Evolutionary conservation across 2,329 filamentous ascomycete species (phyloP).

Genomic region (Botrytis deweyae): DNA sequence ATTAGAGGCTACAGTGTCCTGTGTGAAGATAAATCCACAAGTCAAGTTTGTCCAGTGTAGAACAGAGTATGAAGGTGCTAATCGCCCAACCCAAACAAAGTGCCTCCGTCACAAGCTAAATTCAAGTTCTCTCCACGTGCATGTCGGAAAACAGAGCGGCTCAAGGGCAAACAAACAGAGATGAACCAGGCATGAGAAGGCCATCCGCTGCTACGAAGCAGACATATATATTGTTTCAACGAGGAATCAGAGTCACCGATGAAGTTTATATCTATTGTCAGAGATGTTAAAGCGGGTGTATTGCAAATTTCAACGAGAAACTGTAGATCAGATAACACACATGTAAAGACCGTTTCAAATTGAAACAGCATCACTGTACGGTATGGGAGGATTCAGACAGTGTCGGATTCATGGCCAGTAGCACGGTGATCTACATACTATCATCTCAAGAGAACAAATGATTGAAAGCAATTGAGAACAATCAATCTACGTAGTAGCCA

Average conservation of each 20-base stretch:
- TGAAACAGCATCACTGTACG: background rate
- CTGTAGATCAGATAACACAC: background rate
- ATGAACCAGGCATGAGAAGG: background rate
- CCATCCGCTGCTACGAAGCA: background rate
- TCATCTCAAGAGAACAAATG: background rate
- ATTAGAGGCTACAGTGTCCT: background rate
- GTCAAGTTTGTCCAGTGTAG: background rate
- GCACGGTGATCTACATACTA: background rate
- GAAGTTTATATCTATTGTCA: background rate
- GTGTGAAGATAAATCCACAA: background rate
- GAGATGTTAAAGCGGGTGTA: background rate
- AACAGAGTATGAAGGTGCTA: background rate
- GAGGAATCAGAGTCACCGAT: too few species aligned
- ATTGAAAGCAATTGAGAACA: background rate
- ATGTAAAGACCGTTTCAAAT: background rate
- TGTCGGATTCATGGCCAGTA: background rate
- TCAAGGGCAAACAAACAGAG: background rate
- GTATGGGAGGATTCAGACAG: background rate
- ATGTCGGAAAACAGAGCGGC: background rate
- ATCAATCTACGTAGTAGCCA: background rate
- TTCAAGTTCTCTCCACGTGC: background rate
- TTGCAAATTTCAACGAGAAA: background rate
- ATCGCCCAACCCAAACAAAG: background rate
- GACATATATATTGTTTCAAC: background rate
- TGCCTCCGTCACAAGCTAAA: background rate